These are phyloP conservation scores for Fusarium poae DNA, from an alignment of 2,329 filamentous ascomycete genomes.

Conservation along the genomic window DNA sequence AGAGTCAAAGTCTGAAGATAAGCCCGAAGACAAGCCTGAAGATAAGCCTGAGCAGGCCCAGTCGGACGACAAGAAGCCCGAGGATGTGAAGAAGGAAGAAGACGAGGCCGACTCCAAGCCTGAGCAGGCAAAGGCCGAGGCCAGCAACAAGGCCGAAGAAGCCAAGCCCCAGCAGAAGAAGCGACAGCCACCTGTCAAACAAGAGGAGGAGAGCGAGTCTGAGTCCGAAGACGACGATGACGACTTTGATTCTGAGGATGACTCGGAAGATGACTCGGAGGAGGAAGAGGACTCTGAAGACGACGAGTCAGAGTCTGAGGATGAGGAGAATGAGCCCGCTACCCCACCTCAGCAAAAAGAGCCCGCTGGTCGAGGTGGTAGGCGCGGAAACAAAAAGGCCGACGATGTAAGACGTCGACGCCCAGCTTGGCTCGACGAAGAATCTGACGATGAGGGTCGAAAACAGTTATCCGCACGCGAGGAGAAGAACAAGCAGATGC, in stretches of 20 bases:
- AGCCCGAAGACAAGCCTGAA: not conserved
- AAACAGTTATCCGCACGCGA: slow-evolving; percentile 27
- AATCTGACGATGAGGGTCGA: slow-evolving; percentile 39
- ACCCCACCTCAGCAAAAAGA: slow-evolving; percentile 44
- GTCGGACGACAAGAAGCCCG: slow-evolving; percentile 25
- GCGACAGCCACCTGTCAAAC: slow-evolving; percentile 24
- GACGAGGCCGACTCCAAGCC: slow-evolving; percentile 11
- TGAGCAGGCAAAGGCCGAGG: slow-evolving; percentile 21
- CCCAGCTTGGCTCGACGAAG: slow-evolving; percentile 45
- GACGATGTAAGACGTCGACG: slow-evolving; percentile 31
- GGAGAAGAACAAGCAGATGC: slow-evolving; percentile 11
- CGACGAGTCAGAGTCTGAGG: slow-evolving; percentile 44
- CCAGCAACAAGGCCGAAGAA: slow-evolving; percentile 12
- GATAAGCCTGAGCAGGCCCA: slow-evolving; percentile 21
- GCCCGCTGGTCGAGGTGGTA: slow-evolving; percentile 12
- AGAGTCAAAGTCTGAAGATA: slow-evolving; percentile 6
- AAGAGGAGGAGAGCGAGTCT: slow-evolving; percentile 37
- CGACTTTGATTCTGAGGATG: slow-evolving; percentile 40
- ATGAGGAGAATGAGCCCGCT: slow-evolving; percentile 44
- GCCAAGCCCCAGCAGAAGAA: slow-evolving; percentile 24
- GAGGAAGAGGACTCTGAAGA: slow-evolving; percentile 36
- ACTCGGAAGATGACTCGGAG: slow-evolving; percentile 35
- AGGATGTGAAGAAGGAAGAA: slow-evolving; percentile 29
- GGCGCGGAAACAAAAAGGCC: slow-evolving; percentile 26
- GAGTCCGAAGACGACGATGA: slow-evolving; percentile 35